phyloP scores from a whole-genome alignment of 371 early-diverging fungal genomes.

The Haplosporangium sp. region DNA sequence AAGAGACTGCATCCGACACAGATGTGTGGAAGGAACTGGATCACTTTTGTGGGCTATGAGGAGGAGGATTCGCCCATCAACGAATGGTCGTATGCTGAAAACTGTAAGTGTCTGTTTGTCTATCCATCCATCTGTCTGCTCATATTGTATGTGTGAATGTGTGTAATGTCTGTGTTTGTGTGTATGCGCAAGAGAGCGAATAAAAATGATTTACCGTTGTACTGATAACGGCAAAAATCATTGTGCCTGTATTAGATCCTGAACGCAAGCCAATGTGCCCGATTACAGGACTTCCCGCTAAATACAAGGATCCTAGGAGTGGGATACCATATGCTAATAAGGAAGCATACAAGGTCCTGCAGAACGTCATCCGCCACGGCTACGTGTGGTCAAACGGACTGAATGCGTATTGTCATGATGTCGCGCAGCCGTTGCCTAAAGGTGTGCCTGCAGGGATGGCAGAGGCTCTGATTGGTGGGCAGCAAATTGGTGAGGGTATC shows the following conservation, averaged over 20 bases:
- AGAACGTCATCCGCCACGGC: slow-evolving; percentile 48
- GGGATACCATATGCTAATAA: slow-evolving; percentile 72
- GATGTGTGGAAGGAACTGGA: slow-evolving; percentile 52
- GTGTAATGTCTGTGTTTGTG: not conserved
- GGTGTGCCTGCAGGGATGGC: slow-evolving; percentile 54
- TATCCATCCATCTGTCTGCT: not conserved
- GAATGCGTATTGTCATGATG: slow-evolving; percentile 54
- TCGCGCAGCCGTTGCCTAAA: slow-evolving; percentile 43
- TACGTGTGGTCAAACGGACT: slow-evolving; percentile 53
- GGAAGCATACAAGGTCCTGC: slow-evolving; percentile 67
- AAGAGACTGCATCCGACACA: slow-evolving; percentile 38
- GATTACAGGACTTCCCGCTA: slow-evolving; percentile 75
- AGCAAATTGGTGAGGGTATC: slow-evolving; percentile 41
- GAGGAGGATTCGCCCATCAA: slow-evolving; percentile 39
- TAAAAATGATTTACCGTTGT: no score
- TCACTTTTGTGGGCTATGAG: slow-evolving; percentile 43
- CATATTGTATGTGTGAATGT: not conserved
- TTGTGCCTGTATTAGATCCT: slow-evolving; percentile 37
- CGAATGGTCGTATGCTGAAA: slow-evolving; percentile 48
- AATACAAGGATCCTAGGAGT: slow-evolving; percentile 72
- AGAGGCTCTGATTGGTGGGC: slow-evolving; percentile 48
- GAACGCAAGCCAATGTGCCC: slow-evolving; percentile 62
- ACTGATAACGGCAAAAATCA: no score
- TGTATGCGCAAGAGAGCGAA: no score
- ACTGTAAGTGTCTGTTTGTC: slow-evolving; percentile 26